Evolutionary conservation across 2,329 filamentous ascomycete genomes (phyloP).

Genomic region (Domatiomyces catenatus): DNA sequence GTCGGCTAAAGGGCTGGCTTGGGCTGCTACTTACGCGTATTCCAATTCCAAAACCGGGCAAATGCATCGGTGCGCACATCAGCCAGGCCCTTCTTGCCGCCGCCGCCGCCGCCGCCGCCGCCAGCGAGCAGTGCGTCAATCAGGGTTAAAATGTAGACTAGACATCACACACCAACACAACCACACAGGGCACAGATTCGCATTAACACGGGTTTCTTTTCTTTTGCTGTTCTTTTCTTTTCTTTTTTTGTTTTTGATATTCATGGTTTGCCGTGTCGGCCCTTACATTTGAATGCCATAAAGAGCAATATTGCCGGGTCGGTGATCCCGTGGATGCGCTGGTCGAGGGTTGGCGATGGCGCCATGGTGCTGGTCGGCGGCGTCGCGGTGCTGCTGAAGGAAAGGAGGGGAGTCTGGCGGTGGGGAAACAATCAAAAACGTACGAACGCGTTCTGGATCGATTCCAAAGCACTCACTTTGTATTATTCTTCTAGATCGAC

Average conservation of each 20-base stretch:
- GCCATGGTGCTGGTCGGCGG: background rate
- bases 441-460: no score
- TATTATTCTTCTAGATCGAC: no score
- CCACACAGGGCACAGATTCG: no score
- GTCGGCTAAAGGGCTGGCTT: background rate
- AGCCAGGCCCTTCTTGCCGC: constrained; percentile 1
- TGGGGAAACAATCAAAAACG: no score
- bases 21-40: background rate
- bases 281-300: constrained; percentile 1
- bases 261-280: background rate
- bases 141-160: background rate
- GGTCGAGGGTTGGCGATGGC: background rate
- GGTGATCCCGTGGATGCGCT: background rate
- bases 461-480: no score
- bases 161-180: background rate
- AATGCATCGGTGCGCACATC: background rate
- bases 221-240: no score
- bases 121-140: constrained; percentile 1
- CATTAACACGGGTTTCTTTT: background rate
- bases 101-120: no score
- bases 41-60: background rate
- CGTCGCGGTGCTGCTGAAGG: no score
- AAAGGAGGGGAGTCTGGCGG: no score
- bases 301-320: background rate
- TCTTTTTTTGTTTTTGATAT: no score